phyloP scores from a whole-genome alignment of 73 alveolate species.

The Paraurostyla sp. region DNA sequence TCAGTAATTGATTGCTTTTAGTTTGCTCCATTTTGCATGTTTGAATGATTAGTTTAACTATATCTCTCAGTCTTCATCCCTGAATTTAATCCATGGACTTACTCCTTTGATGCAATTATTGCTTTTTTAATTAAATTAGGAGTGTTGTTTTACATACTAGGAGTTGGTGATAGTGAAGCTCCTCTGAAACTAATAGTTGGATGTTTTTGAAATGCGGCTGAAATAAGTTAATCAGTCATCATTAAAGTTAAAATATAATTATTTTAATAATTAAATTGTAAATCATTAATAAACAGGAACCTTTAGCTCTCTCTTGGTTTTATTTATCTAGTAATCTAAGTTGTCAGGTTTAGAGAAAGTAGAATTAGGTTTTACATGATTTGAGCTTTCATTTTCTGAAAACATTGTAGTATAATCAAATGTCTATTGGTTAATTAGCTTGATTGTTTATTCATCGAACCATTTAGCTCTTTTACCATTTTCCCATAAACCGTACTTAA shows the following conservation, averaged over 20 bases:
- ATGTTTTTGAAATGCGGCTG: background rate
- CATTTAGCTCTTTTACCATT: conserved; percentile 73
- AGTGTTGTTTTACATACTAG: background rate
- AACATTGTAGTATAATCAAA: conserved; percentile 54
- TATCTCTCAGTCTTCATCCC: no score
- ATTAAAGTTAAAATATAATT: background rate
- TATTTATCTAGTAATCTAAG: conserved; percentile 33
- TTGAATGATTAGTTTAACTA: no score
- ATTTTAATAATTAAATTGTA: background rate
- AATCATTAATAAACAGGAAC: background rate
- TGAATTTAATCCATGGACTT: no score
- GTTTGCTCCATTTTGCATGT: no score
- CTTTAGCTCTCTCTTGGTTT: background rate
- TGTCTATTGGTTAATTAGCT: conserved; percentile 35
- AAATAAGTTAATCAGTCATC: background rate
- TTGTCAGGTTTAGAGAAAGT: conserved; percentile 60
- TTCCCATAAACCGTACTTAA: conserved; percentile 75
- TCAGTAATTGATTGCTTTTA: background rate
- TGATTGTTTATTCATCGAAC: conserved; percentile 64
- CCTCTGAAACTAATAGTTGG: background rate
- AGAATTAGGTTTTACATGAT: background rate
- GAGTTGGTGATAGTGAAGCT: background rate
- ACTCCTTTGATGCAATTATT: no score
- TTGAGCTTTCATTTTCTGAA: conserved; percentile 53
- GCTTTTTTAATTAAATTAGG: no score